Evolutionary conservation across 768 basidiomycete species (phyloP), one percentile per base, ranked within the genome.

Genomic region (Boletus insuetus): DNA sequence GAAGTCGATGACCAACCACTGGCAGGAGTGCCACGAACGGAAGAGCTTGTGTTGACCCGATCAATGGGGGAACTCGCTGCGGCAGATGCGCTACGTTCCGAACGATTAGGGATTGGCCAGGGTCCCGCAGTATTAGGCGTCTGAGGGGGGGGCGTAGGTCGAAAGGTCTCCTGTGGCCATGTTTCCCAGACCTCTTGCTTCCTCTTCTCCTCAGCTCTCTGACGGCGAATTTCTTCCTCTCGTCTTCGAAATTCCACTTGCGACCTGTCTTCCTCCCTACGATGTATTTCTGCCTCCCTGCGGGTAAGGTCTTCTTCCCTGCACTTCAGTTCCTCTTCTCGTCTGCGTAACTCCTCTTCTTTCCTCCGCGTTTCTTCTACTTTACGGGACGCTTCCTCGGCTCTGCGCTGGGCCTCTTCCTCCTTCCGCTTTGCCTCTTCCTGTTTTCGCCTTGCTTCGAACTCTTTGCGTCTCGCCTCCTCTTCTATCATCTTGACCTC

Each of bases 291-390:
- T 45, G 66, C 61, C 55, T 68, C 66, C 44, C 69, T 61, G 54
- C 64, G 69, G 49, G 53, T 61, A 16, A 67, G 57, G 19, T 69
- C 75, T 48, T 71, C 73, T 45, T 75, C 74, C 49, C 56, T 61
- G n/a, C 63, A 65, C 29, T 38, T 61, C 10, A 67, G 57, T 26
- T 69, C 66, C 19, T 65, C 72, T 51, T 74, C 68, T 35, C 63
- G 64, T 54, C 11, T 60, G 50, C 38, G 59, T 42, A 64, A 40
- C 26, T 66, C 64, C 17, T 64, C 65, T 49, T 71, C 69, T 53
- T 65, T 71, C 55, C 42, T 58, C 43, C 51, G 61, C 2, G 64
- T 52, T 19, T 63, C 64, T 51, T 68, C 70, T 41, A 54, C 62
- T 48, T 54, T 67, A 3, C 56, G 54, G 8, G 37, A 58, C 29